These are phyloP conservation scores for Trametes villosa DNA, from an alignment of 768 basidiomycete species.

Conservation along the genomic window DNA sequence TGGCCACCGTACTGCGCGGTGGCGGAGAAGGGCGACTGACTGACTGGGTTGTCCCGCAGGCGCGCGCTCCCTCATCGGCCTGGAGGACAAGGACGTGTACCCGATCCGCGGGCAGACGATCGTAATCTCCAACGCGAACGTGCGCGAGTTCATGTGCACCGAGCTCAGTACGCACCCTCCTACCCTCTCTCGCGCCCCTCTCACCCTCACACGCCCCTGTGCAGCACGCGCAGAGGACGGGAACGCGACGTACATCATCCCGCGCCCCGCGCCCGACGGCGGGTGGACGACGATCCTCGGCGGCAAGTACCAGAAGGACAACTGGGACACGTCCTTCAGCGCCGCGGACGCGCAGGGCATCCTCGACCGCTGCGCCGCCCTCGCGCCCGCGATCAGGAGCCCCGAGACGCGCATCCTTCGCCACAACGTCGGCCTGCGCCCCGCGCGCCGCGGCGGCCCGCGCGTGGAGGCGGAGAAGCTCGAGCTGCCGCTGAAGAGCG, in stretches of 20 bases:
- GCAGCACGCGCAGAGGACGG: constrained; percentile 11
- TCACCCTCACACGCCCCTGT: neutral
- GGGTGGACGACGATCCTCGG: constrained; percentile 51
- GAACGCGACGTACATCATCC: constrained; percentile 61
- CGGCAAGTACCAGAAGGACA: constrained; percentile 55
- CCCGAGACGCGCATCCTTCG: constrained; percentile 47
- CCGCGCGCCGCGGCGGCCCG: constrained; percentile 57
- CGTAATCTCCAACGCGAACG: constrained; percentile 68
- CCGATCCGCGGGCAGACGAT: constrained; percentile 89
- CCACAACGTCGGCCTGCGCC: constrained; percentile 64
- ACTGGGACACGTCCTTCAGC: constrained; percentile 56
- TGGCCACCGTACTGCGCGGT: too few species aligned
- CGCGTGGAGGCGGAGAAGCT: constrained; percentile 56
- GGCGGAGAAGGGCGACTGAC: neutral
- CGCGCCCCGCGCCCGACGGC: constrained; percentile 52
- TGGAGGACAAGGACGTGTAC: constrained; percentile 74
- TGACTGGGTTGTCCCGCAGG: constrained; percentile 39
- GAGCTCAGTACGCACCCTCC: constrained; percentile 30
- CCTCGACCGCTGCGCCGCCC: constrained; percentile 46
- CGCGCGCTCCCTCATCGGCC: constrained; percentile 74
- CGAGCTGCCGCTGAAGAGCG: constrained; percentile 38
- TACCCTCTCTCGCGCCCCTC: neutral
- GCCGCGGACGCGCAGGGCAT: constrained; percentile 48
- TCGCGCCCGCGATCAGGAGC: constrained; percentile 42
- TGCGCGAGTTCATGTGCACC: constrained; percentile 44